Conservation (phyloP, 2,329 filamentous ascomycete species). For the Diaporthe amygdali region DNA sequence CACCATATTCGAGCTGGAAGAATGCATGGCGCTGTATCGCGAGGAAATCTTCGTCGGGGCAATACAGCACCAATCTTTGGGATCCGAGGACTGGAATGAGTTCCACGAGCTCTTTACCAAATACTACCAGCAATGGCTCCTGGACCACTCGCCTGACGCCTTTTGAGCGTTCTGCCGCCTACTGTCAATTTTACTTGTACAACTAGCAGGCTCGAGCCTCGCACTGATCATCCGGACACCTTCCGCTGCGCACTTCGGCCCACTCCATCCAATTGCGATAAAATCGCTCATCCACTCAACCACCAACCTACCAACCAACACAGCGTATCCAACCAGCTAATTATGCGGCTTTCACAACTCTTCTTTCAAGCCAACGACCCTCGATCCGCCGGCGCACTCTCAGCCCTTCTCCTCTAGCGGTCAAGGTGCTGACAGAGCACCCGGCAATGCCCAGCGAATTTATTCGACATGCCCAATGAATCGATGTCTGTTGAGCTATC, state of each 20-base stretch:
- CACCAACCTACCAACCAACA: neutral
- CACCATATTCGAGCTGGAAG: neutral
- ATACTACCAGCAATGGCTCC: neutral
- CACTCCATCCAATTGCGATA: neutral
- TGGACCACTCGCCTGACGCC: fast-evolving
- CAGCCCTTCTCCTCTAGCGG: no score
- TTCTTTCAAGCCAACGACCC: neutral
- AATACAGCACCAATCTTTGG: neutral
- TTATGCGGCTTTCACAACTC: no score
- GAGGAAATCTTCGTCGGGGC: neutral
- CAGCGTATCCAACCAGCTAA: neutral
- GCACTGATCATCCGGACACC: no score
- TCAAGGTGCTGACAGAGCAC: no score
- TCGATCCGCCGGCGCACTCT: neutral
- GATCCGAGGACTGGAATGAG: neutral
- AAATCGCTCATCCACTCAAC: neutral
- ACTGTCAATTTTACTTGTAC: neutral
- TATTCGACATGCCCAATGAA: no score
- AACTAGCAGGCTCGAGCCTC: no score
- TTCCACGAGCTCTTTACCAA: fast-evolving
- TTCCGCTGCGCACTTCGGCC: neutral
- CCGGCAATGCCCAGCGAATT: no score
- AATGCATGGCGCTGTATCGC: neutral
- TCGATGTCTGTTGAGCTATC: no score
- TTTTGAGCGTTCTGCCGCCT: neutral